These are phyloP conservation scores for Hamamelis virginiana DNA, from an alignment of 164 flowering plant genomes.

Conservation along the genomic window DNA sequence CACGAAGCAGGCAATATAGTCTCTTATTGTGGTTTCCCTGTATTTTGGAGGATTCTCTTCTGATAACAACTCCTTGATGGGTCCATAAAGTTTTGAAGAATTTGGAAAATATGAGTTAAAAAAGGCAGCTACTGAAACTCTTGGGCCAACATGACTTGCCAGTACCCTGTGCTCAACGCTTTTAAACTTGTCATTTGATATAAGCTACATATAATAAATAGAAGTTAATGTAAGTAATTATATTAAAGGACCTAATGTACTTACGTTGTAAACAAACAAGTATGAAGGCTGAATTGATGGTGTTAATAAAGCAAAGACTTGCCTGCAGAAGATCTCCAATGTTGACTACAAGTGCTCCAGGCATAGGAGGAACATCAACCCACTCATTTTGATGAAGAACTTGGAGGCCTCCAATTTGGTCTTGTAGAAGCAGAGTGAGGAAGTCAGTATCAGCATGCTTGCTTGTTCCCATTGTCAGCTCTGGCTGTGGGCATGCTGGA, in stretches of 20 bases:
- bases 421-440: too few species aligned
- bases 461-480: too few species aligned
- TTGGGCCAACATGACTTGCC: slow-evolving; percentile 22
- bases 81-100: slow-evolving; percentile 21
- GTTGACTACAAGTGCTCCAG: slow-evolving; percentile 1
- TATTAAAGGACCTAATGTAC: too few species aligned
- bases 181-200: slow-evolving; percentile 29
- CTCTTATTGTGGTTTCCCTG: neutral
- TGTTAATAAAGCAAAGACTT: neutral
- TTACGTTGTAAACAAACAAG: too few species aligned
- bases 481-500: too few species aligned
- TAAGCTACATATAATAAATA: slow-evolving; percentile 13
- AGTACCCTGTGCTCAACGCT: slow-evolving; percentile 33
- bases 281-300: too few species aligned
- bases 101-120: slow-evolving; percentile 8
- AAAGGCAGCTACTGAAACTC: slow-evolving; percentile 34
- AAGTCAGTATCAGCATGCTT: too few species aligned
- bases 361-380: too few species aligned
- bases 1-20: neutral
- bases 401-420: slow-evolving; percentile 29
- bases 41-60: slow-evolving; percentile 10
- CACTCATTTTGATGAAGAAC: slow-evolving; percentile 18
- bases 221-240: too few species aligned
- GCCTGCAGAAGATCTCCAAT: slow-evolving; percentile 27
- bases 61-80: slow-evolving; percentile 21